Base-by-base conservation (phyloP, 2,329 filamentous ascomycete species). In the Curvularia sp. region DNA sequence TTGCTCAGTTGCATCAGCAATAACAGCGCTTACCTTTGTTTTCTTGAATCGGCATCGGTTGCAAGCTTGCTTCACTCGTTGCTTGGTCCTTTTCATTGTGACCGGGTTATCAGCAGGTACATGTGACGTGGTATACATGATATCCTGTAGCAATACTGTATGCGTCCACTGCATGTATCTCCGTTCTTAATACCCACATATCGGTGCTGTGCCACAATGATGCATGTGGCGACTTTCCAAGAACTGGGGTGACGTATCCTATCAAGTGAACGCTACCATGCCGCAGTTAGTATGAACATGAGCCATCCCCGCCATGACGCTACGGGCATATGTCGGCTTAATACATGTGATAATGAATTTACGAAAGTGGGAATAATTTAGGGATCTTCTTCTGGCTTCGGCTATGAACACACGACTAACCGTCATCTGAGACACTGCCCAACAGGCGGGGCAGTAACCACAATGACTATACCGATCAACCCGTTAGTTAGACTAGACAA, bases 1-100 rank as follows among this genome's bases (percentile, higher is more conserved):
- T 49, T 39, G 27, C 25, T 48, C 12, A 28, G 53, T 42, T 32
- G 19, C n/a, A n/a, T n/a, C n/a, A n/a, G n/a, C n/a, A 7, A 36
- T 55, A 36, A n/a, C 8, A 51, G 4, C 6, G 25, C n/a, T 54
- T 47, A 57, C 53, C 30, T 63, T 63, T 41, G 27, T 23, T 53
- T 63, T 60, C 32, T 57, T 63, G 5, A 48, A 28, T 19, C 25
- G 13, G 57, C 54, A 63, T 13, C 5, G 12, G 19, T 63, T 50
- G 38, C 47, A 63, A 2, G 57, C 60, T 5, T 60, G 15, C n/a
- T 57, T 60, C 7, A 57, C 57, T 52, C 21, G 21, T n/a, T 63
- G 4, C 25, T 34, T 57, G 6, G 41, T 30, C 3, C 15, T 60
- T n/a, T 57, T 21, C 12, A 57, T 59, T 1, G 19, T 45, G 3